phyloP scores from a whole-genome alignment of 2,329 filamentous ascomycete genomes.

The Rhynchosporium secalis region DNA sequence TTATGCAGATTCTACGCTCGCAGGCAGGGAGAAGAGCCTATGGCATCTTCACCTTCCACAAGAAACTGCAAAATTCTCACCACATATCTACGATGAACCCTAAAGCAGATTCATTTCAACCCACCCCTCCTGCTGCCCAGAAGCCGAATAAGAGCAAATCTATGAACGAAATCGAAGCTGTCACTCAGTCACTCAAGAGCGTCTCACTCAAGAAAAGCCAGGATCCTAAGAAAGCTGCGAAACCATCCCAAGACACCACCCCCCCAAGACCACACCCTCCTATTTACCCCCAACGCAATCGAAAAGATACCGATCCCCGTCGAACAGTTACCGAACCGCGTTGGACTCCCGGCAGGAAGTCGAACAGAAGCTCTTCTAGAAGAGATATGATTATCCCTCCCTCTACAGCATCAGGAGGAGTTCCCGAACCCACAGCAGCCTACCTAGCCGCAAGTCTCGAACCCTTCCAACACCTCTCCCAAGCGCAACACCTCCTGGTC shows the following conservation, averaged over 20 bases:
- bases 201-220: conserved; percentile 5
- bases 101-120: conserved; percentile 6
- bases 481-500: conserved; percentile 68
- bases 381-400: conserved; percentile 27
- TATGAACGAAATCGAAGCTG: conserved; percentile 3
- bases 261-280: not conserved
- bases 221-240: not conserved
- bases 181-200: conserved; percentile 12
- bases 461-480: conserved; percentile 44
- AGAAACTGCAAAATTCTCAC: not conserved
- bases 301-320: no score
- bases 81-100: conserved; percentile 10
- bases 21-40: not conserved
- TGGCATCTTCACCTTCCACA: not conserved
- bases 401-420: conserved; percentile 34
- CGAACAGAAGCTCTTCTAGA: not conserved
- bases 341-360: not conserved
- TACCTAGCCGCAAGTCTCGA: conserved; percentile 61
- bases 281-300: not conserved
- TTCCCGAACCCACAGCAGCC: conserved; percentile 58
- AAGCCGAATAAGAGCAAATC: not conserved
- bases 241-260: not conserved
- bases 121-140: not conserved
- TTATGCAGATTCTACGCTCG: not conserved
- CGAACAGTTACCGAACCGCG: not conserved